Evolutionary conservation across 2,329 filamentous ascomycete species (phyloP), one percentile per base, ranked within the genome.

Genomic region (Ophiostoma triangulosporum): DNA sequence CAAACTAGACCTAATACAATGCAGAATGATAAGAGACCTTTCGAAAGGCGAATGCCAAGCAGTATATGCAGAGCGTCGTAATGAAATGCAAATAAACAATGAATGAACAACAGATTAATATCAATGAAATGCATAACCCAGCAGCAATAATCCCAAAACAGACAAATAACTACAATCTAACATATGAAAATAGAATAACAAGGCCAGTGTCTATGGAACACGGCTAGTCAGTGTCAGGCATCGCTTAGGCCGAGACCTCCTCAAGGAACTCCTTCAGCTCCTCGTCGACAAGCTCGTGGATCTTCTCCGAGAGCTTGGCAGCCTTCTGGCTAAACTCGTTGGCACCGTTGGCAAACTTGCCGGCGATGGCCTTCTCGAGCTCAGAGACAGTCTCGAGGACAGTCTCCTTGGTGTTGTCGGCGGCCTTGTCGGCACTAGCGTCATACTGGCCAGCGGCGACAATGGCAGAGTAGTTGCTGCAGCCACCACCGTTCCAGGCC

Each of bases 401-500:
- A 43, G 69, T 68, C 9, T 46, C 72, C 6, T 38, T 32, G 32
- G 48, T 12, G 59, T 75, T 67, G 60, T 73, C 69, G 6, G 22
- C 29, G 22, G 36, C 48, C 48, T 53, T 51, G 27, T 57, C 56
- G 27, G 32, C n/a, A 53, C 69, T 62, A 51, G 69, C 62, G 61
- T 69, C 65, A 75, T 90, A 91, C 64, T 80, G 74, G 64, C 88
- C 86, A 62, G 81, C 75, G 62, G 81, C 72, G 59, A 95, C 70
- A 64, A 96, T 95, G 63, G 86, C 75, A 57, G 80, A 78, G 81
- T 87, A 96, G 84, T 98, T 95, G 74, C 78, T 83, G 66, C 81
- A 86, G 65, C 93, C 93, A 73, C 89, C 94, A 68, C 94, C 93
- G 80, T 98, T 98, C 91, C 90, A 98, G 70, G 91, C 91, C 58